Conservation (phyloP, 495 filamentous ascomycete species). For the Aspergillus sparsus region DNA sequence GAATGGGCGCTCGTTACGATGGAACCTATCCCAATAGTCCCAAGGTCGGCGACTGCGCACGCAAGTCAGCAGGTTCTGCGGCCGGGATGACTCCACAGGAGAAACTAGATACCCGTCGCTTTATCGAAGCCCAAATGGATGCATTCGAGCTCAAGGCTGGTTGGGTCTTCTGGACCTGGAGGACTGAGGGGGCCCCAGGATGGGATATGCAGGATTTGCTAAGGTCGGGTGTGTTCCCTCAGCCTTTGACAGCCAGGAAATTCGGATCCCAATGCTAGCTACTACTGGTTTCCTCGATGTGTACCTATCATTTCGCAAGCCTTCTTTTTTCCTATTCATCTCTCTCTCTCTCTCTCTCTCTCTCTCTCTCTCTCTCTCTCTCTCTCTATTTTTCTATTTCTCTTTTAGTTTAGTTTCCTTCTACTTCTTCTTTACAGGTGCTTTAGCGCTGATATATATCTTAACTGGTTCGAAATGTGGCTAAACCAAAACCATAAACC, state of each 20-base stretch:
- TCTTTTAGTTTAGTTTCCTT: no score
- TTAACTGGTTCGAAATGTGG: no score
- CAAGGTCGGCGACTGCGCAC: constrained; percentile 58
- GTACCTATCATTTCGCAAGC: no score
- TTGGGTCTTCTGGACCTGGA: constrained; percentile 86
- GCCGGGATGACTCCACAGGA: constrained; percentile 51
- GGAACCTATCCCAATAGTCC: constrained; percentile 52
- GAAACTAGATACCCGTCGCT: constrained; percentile 58
- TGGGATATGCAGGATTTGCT: constrained; percentile 78
- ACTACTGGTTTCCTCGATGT: no score
- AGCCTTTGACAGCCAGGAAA: constrained; percentile 53
- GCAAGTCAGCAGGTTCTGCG: constrained; percentile 59
- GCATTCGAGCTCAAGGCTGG: constrained; percentile 68
- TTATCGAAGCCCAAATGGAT: constrained; percentile 73
- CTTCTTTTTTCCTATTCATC: no score
- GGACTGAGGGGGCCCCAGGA: constrained; percentile 82
- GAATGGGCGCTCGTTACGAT: constrained; percentile 70
- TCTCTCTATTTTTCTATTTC: no score
- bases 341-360: no score
- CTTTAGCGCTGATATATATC: no score
- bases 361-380: no score
- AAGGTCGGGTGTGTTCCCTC: constrained; percentile 60
- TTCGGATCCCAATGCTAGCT: constrained; percentile 48
- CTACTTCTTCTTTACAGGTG: no score
- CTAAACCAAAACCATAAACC: no score